These are phyloP conservation scores for Kockovaella imperatae DNA, from an alignment of 768 basidiomycete species.

Conservation along the genomic window DNA sequence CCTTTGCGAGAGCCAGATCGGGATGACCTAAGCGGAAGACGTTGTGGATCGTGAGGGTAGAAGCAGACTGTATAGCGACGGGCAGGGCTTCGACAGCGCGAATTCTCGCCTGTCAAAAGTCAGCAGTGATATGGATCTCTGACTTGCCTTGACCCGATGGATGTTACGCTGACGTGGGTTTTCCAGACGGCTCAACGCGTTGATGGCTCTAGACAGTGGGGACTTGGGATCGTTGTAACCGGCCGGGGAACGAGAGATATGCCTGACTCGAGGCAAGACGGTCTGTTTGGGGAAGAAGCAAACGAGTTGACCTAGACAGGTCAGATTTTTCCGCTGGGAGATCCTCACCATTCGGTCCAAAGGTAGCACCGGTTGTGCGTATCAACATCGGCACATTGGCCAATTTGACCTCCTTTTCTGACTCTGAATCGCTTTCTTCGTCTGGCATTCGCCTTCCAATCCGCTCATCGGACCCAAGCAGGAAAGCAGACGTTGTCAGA, in stretches of 20 bases:
- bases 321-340: neutral
- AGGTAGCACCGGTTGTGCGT: slow-evolving; percentile 75
- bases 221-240: slow-evolving; percentile 10
- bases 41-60: slow-evolving; percentile 31
- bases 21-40: slow-evolving; percentile 16
- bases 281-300: slow-evolving; percentile 61
- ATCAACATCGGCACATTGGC: slow-evolving; percentile 61
- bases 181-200: slow-evolving; percentile 29
- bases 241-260: slow-evolving; percentile 34
- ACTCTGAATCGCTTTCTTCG: slow-evolving; percentile 40
- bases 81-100: slow-evolving; percentile 14
- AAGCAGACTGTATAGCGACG: slow-evolving; percentile 25
- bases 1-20: slow-evolving; percentile 14
- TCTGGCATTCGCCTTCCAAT: slow-evolving; percentile 45
- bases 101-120: slow-evolving; percentile 6
- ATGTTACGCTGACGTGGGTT: slow-evolving; percentile 16
- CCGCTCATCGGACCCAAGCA: slow-evolving; percentile 53
- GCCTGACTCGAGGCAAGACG: slow-evolving; percentile 16
- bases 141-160: slow-evolving; percentile 5
- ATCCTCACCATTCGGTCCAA: slow-evolving; percentile 72
- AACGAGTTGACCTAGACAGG: slow-evolving; percentile 62
- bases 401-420: slow-evolving; percentile 20
- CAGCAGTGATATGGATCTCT: neutral
- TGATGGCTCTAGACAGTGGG: slow-evolving; percentile 37
- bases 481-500: slow-evolving; percentile 71